These are phyloP conservation scores for Hypoxylon sp. DNA, from an alignment of 2,329 filamentous ascomycete species.

Conservation along the genomic window DNA sequence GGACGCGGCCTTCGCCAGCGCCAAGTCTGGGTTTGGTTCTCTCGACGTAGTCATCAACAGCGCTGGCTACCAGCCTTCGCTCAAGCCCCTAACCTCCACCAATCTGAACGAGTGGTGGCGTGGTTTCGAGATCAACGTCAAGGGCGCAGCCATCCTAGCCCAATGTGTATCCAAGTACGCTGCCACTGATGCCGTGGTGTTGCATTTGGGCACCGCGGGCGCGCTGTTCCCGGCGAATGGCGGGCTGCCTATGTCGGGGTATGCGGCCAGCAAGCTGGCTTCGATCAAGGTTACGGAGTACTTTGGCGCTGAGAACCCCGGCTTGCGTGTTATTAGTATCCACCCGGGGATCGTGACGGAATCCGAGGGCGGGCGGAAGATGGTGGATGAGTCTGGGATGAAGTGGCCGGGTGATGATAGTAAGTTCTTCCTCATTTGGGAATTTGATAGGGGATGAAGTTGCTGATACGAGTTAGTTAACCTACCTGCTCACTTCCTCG, in stretches of 20 bases:
- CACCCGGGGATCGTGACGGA: constrained; percentile 43
- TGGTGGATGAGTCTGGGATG: constrained; percentile 41
- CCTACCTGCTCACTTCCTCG: constrained; percentile 43
- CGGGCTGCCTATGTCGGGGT: constrained; percentile 57
- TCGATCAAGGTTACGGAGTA: constrained; percentile 47
- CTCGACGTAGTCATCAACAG: constrained; percentile 41
- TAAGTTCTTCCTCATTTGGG: constrained; percentile 23
- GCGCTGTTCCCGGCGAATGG: constrained; percentile 20
- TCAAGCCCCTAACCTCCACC: constrained; percentile 23
- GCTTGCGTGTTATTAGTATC: constrained; percentile 40
- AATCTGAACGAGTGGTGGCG: constrained; percentile 39
- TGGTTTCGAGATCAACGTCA: constrained; percentile 45
- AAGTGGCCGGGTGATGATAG: constrained; percentile 46
- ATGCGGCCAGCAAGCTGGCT: constrained; percentile 52
- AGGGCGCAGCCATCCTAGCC: constrained; percentile 37
- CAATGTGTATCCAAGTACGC: constrained; percentile 29
- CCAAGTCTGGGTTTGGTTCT: constrained; percentile 11
- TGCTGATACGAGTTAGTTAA: constrained; percentile 33
- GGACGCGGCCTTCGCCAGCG: constrained; percentile 23
- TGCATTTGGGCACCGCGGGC: constrained; percentile 30
- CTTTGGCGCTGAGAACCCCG: constrained; percentile 46
- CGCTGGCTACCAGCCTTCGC: constrained; percentile 23
- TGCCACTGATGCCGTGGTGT: constrained; percentile 21
- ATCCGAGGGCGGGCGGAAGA: constrained; percentile 42
- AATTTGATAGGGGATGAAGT: not conserved